A percentile compares a stretch with the other conserved stretches of the same genome.
Conservation (phyloP, 2,329 filamentous ascomycete genomes). For the Arthrobotrys iridis region DNA sequence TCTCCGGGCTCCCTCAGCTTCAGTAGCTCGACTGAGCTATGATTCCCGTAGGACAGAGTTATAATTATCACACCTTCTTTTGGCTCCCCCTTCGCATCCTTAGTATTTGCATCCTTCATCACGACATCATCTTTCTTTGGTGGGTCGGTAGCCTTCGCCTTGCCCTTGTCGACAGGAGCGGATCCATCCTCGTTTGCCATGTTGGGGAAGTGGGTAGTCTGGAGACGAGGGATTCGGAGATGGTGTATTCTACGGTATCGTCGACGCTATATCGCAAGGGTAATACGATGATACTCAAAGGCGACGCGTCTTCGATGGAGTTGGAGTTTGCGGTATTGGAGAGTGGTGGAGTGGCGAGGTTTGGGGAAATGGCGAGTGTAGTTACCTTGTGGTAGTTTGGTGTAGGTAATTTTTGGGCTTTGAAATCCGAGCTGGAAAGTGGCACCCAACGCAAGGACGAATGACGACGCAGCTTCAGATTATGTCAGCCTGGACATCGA, state of each 20-base stretch:
- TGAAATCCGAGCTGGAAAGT: slow-evolving; percentile 50
- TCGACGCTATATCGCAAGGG: slow-evolving; percentile 39
- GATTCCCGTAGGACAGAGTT: slow-evolving; percentile 59
- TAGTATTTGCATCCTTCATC: slow-evolving; percentile 70
- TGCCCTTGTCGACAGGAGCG: slow-evolving; percentile 90
- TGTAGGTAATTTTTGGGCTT: slow-evolving; percentile 48
- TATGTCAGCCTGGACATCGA: slow-evolving; percentile 40
- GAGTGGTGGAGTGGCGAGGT: slow-evolving; percentile 32
- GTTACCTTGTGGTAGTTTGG: slow-evolving; percentile 25
- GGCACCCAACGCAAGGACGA: slow-evolving; percentile 43
- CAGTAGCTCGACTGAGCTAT: slow-evolving; percentile 60
- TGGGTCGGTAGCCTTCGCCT: slow-evolving; percentile 85
- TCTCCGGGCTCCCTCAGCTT: slow-evolving; percentile 56
- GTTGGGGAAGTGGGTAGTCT: slow-evolving; percentile 59
- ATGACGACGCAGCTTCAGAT: slow-evolving; percentile 46
- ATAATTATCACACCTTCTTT: slow-evolving; percentile 68
- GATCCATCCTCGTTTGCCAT: slow-evolving; percentile 96
- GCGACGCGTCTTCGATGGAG: slow-evolving; percentile 52
- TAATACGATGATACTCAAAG: slow-evolving; percentile 18
- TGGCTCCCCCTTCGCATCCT: slow-evolving; percentile 76
- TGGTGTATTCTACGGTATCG: slow-evolving; percentile 43
- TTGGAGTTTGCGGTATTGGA: slow-evolving; percentile 15
- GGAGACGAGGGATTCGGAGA: slow-evolving; percentile 58
- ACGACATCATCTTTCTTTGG: slow-evolving; percentile 70
- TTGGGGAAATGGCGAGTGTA: slow-evolving; percentile 25